Evolutionary conservation across 2,329 filamentous ascomycete genomes (phyloP), one percentile per base, ranked within the genome.

Genomic region (Macrophomina pseudophaseolina): DNA sequence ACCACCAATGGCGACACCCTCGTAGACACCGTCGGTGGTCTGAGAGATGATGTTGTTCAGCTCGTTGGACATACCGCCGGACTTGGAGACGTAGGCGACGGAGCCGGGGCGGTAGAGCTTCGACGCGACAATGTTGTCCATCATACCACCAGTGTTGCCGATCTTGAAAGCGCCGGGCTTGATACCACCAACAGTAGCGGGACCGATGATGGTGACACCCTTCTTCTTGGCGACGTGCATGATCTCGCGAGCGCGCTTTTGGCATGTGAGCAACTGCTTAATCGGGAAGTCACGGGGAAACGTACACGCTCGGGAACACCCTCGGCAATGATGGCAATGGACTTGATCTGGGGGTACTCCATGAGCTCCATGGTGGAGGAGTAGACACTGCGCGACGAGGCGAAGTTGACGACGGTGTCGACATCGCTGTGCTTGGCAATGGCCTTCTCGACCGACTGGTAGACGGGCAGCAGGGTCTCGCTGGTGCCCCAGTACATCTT

Each of bases 401-500:
- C 95, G 79, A 99, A 99, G 90, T 99, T 99, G 86, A 99, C 95
- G 70, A 99, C 92, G 67, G 93, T 94, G 80, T 99, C 95, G 71
- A 98, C 95, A 74, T 99, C 95, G 70, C 87, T 89, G 88, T 99
- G 95, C 90, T 99, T 99, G 82, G 88, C 88, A 79, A 97, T 90
- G 74, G 95, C 95, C 87, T 97, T 97, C 74, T 88, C 85, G 59
- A 94, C 91, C 78, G 92, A 88, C 85, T 99, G 94, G 88, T 99
- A 99, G 80, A 99, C 95, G 70, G 95, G 95, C 74, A 99, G 89
- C 72, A 99, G 90, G 70, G 95, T 99, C 87, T 99, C 95, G 85
- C 93, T 97, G 79, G 95, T 99, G 78, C 95, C 95, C 95, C 95
- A 99, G 91, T 99, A 99, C 95, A 99, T 98, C 90, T 99, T 99